A percentile compares a stretch with the other conserved stretches of the same genome.
Evolutionary conservation across 2,329 filamentous ascomycete species (phyloP).

Genomic region (Xylaria multiplex): DNA sequence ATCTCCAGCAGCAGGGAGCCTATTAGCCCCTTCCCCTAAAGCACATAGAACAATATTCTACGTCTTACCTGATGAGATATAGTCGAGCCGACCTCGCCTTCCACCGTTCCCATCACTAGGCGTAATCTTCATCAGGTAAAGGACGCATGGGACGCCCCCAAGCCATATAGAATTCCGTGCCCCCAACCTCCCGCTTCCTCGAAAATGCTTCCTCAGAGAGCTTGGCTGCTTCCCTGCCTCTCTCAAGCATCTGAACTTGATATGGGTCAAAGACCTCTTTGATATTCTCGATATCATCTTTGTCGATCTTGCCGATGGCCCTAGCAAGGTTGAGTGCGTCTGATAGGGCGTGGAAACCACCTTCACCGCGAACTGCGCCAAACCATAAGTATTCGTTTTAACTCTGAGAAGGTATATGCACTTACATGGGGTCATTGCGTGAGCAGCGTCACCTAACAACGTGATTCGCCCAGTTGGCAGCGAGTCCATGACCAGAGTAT

Average conservation of each 20-base stretch:
- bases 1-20: too few relatives aligned
- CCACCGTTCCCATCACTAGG: background rate
- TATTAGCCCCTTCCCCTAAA: too few relatives aligned
- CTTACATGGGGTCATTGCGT: constrained; percentile 43
- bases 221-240: constrained; percentile 43
- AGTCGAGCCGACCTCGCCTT: background rate
- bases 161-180: constrained; percentile 26
- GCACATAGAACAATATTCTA: too few relatives aligned
- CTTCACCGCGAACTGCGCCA: constrained; percentile 39
- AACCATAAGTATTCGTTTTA: background rate
- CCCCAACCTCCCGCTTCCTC: constrained; percentile 32
- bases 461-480: constrained; percentile 42
- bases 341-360: constrained; percentile 42
- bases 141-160: constrained; percentile 38
- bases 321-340: constrained; percentile 62
- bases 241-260: constrained; percentile 46
- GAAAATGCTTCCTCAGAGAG: constrained; percentile 39
- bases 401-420: background rate
- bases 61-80: too few relatives aligned
- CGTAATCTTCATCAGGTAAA: constrained; percentile 36
- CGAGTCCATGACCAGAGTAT: constrained; percentile 39
- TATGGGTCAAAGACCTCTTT: constrained; percentile 43
- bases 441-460: constrained; percentile 42
- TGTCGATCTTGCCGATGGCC: constrained; percentile 39
- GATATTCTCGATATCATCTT: constrained; percentile 34